Percentiles rank a stretch among this genome's conserved stretches.
Conservation (phyloP, 306 rosid genomes). For the Macrotyloma uniflorum region DNA sequence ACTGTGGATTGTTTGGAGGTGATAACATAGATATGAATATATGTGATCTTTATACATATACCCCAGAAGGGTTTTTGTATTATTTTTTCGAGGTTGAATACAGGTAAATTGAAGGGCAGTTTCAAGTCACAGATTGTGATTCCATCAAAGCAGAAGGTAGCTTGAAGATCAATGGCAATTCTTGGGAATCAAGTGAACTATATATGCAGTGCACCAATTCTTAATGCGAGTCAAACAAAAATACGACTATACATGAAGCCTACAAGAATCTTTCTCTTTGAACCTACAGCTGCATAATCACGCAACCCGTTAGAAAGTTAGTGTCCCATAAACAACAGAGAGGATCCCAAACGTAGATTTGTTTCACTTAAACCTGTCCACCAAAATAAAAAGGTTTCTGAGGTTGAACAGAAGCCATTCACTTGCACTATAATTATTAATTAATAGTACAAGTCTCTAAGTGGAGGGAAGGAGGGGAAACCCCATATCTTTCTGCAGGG, state of each 20-base stretch:
- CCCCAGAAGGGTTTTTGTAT: neutral
- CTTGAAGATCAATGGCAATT: neutral
- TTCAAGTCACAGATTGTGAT: neutral
- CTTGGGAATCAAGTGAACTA: conserved; percentile 19
- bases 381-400: conserved; percentile 5
- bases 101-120: too few relatives aligned
- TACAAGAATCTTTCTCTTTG: conserved; percentile 22
- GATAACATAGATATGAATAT: neutral
- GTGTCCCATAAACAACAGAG: conserved; percentile 10
- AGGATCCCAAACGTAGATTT: conserved; percentile 2
- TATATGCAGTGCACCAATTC: conserved; percentile 30
- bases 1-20: neutral
- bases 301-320: conserved; percentile 28
- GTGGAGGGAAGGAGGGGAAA: conserved; percentile 38
- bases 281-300: conserved; percentile 40
- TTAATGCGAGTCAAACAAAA: conserved; percentile 27
- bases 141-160: neutral
- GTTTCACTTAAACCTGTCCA: conserved; percentile 37
- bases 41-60: neutral
- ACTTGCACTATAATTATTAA: conserved; percentile 21
- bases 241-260: neutral
- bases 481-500: conserved; percentile 32
- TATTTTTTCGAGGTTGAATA: neutral
- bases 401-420: conserved; percentile 44
- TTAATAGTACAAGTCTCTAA: conserved; percentile 26